A percentile compares a stretch with the other conserved stretches of the same genome.
These are phyloP conservation scores for Clavispora vitiphila DNA, from an alignment of 805 yeast species.

Conservation along the genomic window DNA sequence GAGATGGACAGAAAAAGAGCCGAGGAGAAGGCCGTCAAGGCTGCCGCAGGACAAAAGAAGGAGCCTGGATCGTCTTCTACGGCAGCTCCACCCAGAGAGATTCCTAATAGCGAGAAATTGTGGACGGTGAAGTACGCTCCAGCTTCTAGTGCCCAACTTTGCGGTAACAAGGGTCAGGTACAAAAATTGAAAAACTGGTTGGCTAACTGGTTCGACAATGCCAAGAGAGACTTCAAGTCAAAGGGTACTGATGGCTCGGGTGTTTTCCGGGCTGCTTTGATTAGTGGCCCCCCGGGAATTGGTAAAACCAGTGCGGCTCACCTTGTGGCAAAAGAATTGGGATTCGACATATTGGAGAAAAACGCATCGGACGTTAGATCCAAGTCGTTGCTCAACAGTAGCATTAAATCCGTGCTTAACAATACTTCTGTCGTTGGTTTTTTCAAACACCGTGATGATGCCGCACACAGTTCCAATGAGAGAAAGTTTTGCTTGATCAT, in stretches of 20 bases:
- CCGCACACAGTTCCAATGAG: constrained; percentile 29
- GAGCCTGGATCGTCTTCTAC: background rate
- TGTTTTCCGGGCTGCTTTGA: constrained; percentile 72
- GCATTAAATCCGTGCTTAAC: constrained; percentile 64
- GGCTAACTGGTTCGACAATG: constrained; percentile 60
- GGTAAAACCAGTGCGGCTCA: constrained; percentile 85
- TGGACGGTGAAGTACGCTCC: constrained; percentile 98
- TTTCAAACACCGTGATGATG: constrained; percentile 42
- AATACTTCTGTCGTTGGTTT: constrained; percentile 83
- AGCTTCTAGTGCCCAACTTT: constrained; percentile 61
- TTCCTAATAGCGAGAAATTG: constrained; percentile 55
- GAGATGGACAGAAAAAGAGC: constrained; percentile 36
- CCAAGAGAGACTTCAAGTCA: constrained; percentile 50
- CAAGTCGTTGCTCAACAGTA: constrained; percentile 65
- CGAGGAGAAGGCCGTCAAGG: background rate
- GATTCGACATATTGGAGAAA: constrained; percentile 70
- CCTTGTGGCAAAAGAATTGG: constrained; percentile 61
- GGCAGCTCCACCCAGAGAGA: constrained; percentile 23
- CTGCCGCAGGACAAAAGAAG: background rate
- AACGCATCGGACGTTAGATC: constrained; percentile 90
- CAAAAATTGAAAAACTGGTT: constrained; percentile 70
- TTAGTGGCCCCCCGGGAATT: constrained; percentile 85
- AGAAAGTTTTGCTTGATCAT: constrained; percentile 76
- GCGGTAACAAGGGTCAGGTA: constrained; percentile 76
- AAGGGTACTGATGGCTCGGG: constrained; percentile 65